Conservation (phyloP, 768 basidiomycete species). For the Pleurotus tuber-regium region DNA sequence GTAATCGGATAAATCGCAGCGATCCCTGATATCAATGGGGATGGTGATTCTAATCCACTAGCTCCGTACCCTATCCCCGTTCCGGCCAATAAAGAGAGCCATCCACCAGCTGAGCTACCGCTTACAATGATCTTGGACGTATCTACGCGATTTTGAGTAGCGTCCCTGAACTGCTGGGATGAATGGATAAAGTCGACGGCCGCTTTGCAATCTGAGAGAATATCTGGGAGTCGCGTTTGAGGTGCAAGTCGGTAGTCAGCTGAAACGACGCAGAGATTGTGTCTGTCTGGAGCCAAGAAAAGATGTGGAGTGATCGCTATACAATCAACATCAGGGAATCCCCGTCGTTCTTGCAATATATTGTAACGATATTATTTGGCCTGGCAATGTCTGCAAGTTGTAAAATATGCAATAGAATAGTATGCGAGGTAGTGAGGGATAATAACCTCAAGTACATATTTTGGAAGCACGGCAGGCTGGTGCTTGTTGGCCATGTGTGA, state of each 20-base stretch:
- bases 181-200: conserved; percentile 32
- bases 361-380: no score
- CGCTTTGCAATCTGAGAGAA: conserved; percentile 31
- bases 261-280: conserved; percentile 30
- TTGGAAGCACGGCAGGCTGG: no score
- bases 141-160: conserved; percentile 28
- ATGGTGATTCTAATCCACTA: conserved; percentile 27
- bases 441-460: no score
- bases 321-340: no score
- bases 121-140: conserved; percentile 28
- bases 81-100: conserved; percentile 32
- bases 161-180: conserved; percentile 23
- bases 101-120: conserved; percentile 39
- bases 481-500: no score
- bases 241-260: conserved; percentile 37
- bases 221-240: conserved; percentile 32
- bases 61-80: conserved; percentile 34
- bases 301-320: conserved; percentile 33
- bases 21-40: conserved; percentile 25
- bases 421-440: no score
- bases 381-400: no score
- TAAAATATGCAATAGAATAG: no score
- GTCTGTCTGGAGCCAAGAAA: conserved; percentile 26
- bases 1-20: conserved; percentile 36
- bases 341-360: no score